These are phyloP conservation scores for Coemansia sp. DNA, from an alignment of 192 early-diverging fungal species.

Conservation along the genomic window DNA sequence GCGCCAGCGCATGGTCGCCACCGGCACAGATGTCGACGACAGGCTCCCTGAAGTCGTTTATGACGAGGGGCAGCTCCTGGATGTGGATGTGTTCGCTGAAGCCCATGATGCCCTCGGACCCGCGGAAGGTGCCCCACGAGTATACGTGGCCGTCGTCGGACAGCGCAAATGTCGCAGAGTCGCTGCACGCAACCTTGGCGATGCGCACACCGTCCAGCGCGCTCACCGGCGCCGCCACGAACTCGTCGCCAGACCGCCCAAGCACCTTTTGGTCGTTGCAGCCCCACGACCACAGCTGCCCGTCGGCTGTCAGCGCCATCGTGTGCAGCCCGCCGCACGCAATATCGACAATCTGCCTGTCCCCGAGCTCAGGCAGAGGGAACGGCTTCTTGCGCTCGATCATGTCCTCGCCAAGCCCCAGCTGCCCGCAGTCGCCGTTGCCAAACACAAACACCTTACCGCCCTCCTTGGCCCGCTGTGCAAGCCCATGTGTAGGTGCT, in stretches of 20 bases:
- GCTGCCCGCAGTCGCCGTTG: conserved; percentile 85
- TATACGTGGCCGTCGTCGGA: conserved; percentile 78
- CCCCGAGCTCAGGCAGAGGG: conserved; percentile 64
- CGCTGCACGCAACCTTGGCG: conserved; percentile 78
- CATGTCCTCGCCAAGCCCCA: conserved; percentile 85
- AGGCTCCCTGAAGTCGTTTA: conserved; percentile 60
- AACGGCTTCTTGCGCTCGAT: conserved; percentile 77
- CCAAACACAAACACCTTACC: conserved; percentile 79
- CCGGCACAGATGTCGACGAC: conserved; percentile 81
- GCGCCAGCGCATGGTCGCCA: conserved; percentile 80
- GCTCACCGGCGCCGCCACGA: conserved; percentile 72
- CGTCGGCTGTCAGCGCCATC: conserved; percentile 70
- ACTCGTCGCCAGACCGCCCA: conserved; percentile 65
- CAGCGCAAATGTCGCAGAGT: conserved; percentile 79
- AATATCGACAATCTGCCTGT: conserved; percentile 74
- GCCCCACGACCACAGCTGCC: conserved; percentile 90
- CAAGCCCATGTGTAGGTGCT: conserved; percentile 28
- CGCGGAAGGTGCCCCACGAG: conserved; percentile 84
- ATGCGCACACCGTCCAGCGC: conserved; percentile 75
- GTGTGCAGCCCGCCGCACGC: conserved; percentile 87
- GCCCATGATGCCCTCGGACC: conserved; percentile 82
- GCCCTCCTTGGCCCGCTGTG: conserved; percentile 9
- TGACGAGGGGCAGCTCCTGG: conserved; percentile 61
- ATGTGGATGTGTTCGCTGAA: conserved; percentile 66
- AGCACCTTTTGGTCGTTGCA: conserved; percentile 92